phyloP scores from a whole-genome alignment of 371 early-diverging fungal genomes.

The Gilbertella persicaria region DNA sequence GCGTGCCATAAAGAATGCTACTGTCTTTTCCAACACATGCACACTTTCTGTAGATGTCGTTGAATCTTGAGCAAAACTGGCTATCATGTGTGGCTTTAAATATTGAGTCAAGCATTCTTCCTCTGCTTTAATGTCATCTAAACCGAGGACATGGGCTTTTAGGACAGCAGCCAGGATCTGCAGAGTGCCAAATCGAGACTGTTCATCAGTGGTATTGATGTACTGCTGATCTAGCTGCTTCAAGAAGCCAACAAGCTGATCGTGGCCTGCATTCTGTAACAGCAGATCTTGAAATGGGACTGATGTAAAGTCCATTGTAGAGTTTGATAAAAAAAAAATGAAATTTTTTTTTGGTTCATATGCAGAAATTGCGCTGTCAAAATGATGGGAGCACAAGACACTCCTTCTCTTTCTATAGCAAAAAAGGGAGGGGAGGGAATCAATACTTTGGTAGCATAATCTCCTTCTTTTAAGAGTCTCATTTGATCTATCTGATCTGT shows the following conservation, averaged over 20 bases:
- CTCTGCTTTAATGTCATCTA: slow-evolving; percentile 18
- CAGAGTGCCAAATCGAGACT: slow-evolving; percentile 42
- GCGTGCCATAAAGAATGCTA: slow-evolving; percentile 31
- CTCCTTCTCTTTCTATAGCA: too few species aligned
- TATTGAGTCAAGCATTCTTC: slow-evolving; percentile 24
- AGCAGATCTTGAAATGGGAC: slow-evolving; percentile 41
- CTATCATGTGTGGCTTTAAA: slow-evolving; percentile 30
- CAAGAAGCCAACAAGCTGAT: slow-evolving; percentile 33
- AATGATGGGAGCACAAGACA: too few species aligned
- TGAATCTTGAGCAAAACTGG: slow-evolving; percentile 38
- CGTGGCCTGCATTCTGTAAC: slow-evolving; percentile 30
- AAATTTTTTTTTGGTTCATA: slow-evolving; percentile 12
- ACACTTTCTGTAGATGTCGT: slow-evolving; percentile 47
- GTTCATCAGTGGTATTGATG: slow-evolving; percentile 34
- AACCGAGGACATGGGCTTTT: slow-evolving; percentile 34
- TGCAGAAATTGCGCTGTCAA: too few species aligned
- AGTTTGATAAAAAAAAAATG: not conserved
- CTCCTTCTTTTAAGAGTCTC: too few species aligned
- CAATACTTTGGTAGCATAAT: too few species aligned
- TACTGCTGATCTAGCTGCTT: slow-evolving; percentile 38
- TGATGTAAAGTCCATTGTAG: slow-evolving; percentile 44
- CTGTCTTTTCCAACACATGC: slow-evolving; percentile 24
- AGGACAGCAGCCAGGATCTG: slow-evolving; percentile 45
- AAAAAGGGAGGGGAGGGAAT: too few species aligned
- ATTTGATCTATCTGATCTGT: too few species aligned